These are phyloP conservation scores for Corniculantispora saksenae DNA, from an alignment of 2,329 filamentous ascomycete species.

Conservation along the genomic window DNA sequence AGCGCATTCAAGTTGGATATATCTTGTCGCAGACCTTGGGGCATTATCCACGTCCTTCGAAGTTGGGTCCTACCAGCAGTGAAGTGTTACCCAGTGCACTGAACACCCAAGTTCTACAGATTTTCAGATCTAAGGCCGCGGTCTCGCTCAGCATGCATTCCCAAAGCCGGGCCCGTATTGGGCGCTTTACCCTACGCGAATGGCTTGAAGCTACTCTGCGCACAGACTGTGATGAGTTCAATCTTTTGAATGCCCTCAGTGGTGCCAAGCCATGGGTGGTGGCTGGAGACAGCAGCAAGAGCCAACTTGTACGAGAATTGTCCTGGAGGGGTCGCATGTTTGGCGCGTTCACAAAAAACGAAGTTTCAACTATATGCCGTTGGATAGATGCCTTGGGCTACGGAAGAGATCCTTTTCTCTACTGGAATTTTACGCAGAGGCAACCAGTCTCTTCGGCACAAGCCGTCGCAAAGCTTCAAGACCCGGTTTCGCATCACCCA, in stretches of 20 bases:
- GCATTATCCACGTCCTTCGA: background rate
- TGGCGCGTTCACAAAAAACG: slow-evolving; percentile 48
- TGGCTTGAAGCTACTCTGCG: background rate
- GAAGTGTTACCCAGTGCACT: background rate
- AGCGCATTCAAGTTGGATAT: slow-evolving; percentile 44
- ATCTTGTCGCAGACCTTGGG: slow-evolving; percentile 23
- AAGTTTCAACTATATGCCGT: slow-evolving; percentile 26
- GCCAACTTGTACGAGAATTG: slow-evolving; percentile 42
- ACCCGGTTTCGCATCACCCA: background rate
- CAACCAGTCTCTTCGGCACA: background rate
- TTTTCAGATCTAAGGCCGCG: background rate
- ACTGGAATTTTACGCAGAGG: slow-evolving; percentile 3
- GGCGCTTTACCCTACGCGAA: background rate
- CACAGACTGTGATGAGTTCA: background rate
- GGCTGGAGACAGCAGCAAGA: slow-evolving; percentile 39
- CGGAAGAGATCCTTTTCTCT: background rate
- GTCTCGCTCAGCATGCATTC: background rate
- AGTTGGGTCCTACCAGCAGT: background rate
- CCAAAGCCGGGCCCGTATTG: background rate
- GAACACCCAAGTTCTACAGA: background rate
- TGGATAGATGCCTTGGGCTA: slow-evolving; percentile 1
- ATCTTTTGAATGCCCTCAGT: background rate
- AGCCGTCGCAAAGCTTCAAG: background rate
- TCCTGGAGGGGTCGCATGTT: slow-evolving; percentile 50
- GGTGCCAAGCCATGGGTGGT: slow-evolving; percentile 36